Evolutionary conservation across 208 protist species (phyloP), one percentile per base, ranked within the genome.

Genomic region (Leishmania mexicana): DNA sequence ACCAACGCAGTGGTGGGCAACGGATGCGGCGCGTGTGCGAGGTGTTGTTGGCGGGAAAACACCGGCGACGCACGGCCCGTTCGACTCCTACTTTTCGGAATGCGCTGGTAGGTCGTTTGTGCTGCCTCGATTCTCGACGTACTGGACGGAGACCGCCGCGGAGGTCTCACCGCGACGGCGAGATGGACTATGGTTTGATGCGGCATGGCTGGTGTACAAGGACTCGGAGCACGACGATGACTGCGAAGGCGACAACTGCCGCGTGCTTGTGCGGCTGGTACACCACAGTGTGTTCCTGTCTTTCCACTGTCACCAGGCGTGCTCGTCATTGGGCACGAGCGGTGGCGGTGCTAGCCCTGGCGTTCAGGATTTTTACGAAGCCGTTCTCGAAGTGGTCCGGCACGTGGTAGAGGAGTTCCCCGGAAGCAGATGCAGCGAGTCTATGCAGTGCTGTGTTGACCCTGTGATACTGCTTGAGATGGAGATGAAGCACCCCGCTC

Each of bases 271-370:
- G 54, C 94, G 94, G 28, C 85, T 97, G 77, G 88, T 96, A 49
- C 84, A 92, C 8, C 94, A 95, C 86, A 94, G 92, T 5, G 86
- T 97, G 28, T 94, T 96, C 75, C 68, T 96, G 6, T 90, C 89
- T n/a, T 95, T 96, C 68, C 89, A 96, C 79, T 88, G 89, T 75
- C 81, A 91, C 45, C 76, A 81, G 54, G 84, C 84, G 58, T 67
- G 81, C 40, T 40, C 57, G 3, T 73, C 51, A 24, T 70, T 19
- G 70, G 64, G 58, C 74, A 58, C 53, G 40, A 62, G 65, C 38
- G 70, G 40, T 28, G 31, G 42, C 21, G 45, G n/a, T 11, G 76
- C 76, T 24, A 84, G 76, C 40, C n/a, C 71, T 47, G 71, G 76
- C 1, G 80, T 81, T 60, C 74, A 84, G n/a, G 79, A 78, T 38